A percentile compares a stretch with the other conserved stretches of the same genome.
Conservation (phyloP, 2,329 filamentous ascomycete species). For the Xylariaceae sp. region DNA sequence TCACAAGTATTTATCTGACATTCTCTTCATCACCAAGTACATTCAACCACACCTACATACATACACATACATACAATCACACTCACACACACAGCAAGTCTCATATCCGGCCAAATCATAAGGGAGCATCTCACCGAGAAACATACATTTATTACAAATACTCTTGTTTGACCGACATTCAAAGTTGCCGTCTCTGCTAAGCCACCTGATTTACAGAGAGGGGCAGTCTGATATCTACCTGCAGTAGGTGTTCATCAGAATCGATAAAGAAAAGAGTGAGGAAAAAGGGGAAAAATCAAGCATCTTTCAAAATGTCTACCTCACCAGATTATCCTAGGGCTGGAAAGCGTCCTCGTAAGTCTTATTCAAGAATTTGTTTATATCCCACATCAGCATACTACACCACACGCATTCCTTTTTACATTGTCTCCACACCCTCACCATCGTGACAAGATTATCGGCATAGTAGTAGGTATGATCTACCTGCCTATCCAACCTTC, state of each 20-base stretch:
- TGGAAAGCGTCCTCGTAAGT: slow-evolving; percentile 35
- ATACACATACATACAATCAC: no score
- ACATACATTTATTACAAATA: slow-evolving; percentile 12
- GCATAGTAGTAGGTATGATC: no score
- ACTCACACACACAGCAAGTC: not conserved
- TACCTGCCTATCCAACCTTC: no score
- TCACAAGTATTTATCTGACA: not conserved
- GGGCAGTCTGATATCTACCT: not conserved
- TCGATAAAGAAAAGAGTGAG: no score
- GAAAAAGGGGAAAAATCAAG: no score
- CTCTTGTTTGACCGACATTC: no score
- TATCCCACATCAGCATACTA: not conserved
- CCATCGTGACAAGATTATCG: no score
- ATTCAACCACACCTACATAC: not conserved
- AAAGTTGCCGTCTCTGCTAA: no score
- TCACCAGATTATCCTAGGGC: slow-evolving; percentile 31
- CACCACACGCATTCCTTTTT: not conserved
- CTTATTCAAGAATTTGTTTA: not conserved
- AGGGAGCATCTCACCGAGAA: not conserved
- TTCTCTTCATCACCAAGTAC: not conserved
- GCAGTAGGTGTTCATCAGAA: no score
- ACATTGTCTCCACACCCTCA: not conserved
- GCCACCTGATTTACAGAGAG: not conserved
- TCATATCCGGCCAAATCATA: not conserved
- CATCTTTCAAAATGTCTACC: slow-evolving; percentile 29